Base-by-base conservation (phyloP, 805 yeast species). In the Candida germanica region DNA sequence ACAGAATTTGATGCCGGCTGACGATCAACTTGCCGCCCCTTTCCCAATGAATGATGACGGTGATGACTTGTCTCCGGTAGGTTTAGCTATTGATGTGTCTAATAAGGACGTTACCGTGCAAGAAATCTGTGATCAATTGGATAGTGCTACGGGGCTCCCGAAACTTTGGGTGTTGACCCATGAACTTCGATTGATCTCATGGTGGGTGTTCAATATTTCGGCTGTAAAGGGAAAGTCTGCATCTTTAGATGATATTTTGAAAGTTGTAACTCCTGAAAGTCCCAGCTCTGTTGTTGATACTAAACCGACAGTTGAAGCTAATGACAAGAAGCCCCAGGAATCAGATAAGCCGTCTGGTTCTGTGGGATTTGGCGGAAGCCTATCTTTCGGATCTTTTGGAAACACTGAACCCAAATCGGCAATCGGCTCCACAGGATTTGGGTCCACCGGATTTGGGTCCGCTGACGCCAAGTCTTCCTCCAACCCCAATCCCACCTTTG, bases 1-100 rank as follows among this genome's bases (percentile, higher is more conserved):
- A 3, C 31, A 40, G 11, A 28, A 50, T 2, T 49, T 81, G 1
- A 61, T 61, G 20, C 80, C 80, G 6, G 56, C 73, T 3, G 83
- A 83, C 47, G 96, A 88, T 50, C 66, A 80, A 3, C 78, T 77
- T 48, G 69, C 84, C 33, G 95, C 95, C 0, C 71, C 77, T 17
- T 63, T 87, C 43, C 95, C 96, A 1, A 64, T 86, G 47, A 77
- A 76, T 50, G 80, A 77, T 6, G 80, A 68, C 2, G 80, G 74
- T 30, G 80, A 73, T 33, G 95, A 87, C 48, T 73, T 83, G 10
- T 72, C 83, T 6, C 79, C 91, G 0, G 62, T 84, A 15, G 96
- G 96, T 4, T 45, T 84, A 8, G 77, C 77, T 0, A 31, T 86
- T 5, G 95, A 87, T 52, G 48, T 79, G 10, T 61, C 71, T 8